Evolutionary conservation across 148 eudicot genomes (phyloP).

Genomic region (Agrostemma githago): DNA sequence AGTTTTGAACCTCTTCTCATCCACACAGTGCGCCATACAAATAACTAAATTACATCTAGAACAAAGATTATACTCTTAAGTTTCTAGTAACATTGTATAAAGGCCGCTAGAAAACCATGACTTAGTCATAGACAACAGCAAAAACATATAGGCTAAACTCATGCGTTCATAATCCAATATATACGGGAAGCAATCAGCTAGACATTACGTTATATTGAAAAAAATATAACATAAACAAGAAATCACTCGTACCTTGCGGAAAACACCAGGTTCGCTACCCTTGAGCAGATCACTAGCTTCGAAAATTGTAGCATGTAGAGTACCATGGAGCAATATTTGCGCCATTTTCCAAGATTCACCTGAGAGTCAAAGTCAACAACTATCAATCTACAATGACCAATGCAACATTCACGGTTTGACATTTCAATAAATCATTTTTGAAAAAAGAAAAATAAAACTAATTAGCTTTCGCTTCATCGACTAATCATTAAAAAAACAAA

Average conservation of each 20-base stretch:
- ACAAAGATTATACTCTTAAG: background rate
- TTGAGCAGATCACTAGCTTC: conserved; percentile 60
- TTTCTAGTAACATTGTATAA: background rate
- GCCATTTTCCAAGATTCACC: conserved; percentile 43
- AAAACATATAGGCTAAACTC: background rate
- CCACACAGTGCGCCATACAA: background rate
- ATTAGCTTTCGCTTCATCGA: background rate
- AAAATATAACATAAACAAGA: background rate
- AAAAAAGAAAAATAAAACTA: background rate
- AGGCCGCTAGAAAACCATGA: background rate
- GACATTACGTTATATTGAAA: background rate
- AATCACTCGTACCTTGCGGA: conserved; percentile 46
- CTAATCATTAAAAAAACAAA: background rate
- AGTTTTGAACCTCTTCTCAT: background rate
- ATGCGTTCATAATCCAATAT: background rate
- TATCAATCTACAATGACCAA: background rate
- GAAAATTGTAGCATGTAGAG: conserved; percentile 65
- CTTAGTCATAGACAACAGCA: background rate
- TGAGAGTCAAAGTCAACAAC: background rate
- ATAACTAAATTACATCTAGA: background rate
- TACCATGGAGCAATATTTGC: conserved; percentile 71
- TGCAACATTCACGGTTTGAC: background rate
- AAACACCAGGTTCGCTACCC: conserved; percentile 38
- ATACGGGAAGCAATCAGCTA: background rate
- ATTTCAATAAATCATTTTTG: background rate